Evolutionary conservation across 2,329 filamentous ascomycete genomes (phyloP), one percentile per base, ranked within the genome.

Genomic region (Colletotrichum costaricense): DNA sequence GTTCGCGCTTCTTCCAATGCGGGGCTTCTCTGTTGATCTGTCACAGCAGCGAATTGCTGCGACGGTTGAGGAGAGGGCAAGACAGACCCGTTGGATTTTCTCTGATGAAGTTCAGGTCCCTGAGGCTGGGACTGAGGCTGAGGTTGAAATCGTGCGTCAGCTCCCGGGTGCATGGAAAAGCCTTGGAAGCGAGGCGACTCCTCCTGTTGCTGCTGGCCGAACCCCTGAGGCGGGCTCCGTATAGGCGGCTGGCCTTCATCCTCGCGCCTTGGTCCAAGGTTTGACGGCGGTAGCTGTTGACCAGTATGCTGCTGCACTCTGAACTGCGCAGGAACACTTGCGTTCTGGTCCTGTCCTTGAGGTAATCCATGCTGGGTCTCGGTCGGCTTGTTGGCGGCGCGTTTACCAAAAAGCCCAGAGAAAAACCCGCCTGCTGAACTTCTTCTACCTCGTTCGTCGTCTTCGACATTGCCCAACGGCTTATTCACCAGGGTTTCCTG

Each of bases 401-500:
- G 64, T 60, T 73, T 74, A 16, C 74, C 70, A 59, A 79, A 76
- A 3, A 79, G 70, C 19, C 75, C 76, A 6, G 76, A 75, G 49
- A 79, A 59, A 55, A 79, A 76, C 6, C 70, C 75, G 3, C 77
- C 74, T 3, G 74, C 72, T 5, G 78, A 77, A 6, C 73, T 71
- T 56, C 77, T 75, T 2, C 78, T 73, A 14, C 78, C 75, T 24
- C 77, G 76, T 3, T 78, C 74, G 14, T 76, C 77, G 33, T 78
- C 78, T 4, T 65, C 57, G 11, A 52, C 66, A 58, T 60, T 8
- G 28, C 42, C 33, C 49, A 73, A 22, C 46, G 73, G 67, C 26
- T 56, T 42, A 30, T 69, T 59, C n/a, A 35, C 24, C 16, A 46
- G 63, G 14, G 33, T 30, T n/a, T 24, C 64, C 59, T 35, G 69